Evolutionary conservation across 208 protist genomes (phyloP).

Genomic region (Trypanosoma melophagium): DNA sequence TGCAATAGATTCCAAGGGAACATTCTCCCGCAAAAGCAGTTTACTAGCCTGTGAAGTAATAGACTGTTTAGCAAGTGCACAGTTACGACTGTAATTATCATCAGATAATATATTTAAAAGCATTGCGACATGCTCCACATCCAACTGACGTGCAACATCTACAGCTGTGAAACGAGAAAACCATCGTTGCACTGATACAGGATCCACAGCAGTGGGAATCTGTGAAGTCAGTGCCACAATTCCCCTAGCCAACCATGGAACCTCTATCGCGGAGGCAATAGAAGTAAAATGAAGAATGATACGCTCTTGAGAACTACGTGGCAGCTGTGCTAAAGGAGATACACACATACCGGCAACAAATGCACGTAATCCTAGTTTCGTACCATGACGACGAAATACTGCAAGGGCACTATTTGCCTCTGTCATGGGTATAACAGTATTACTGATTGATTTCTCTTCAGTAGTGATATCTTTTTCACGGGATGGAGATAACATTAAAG

Average conservation of each 20-base stretch:
- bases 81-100: slow-evolving; percentile 31
- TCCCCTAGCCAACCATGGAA: slow-evolving; percentile 46
- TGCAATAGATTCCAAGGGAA: slow-evolving; percentile 35
- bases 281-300: slow-evolving; percentile 71
- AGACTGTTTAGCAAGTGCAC: slow-evolving; percentile 27
- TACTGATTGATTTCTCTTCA: not conserved
- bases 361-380: slow-evolving; percentile 40
- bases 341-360: slow-evolving; percentile 73
- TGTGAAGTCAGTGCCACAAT: slow-evolving; percentile 36
- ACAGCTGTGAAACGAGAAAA: slow-evolving; percentile 72
- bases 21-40: slow-evolving; percentile 25
- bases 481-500: slow-evolving; percentile 25
- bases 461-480: not conserved
- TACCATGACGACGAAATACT: slow-evolving; percentile 56
- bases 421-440: not conserved
- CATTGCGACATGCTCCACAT: slow-evolving; percentile 36
- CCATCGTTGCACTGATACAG: slow-evolving; percentile 66
- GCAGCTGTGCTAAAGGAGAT: slow-evolving; percentile 43
- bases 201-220: slow-evolving; percentile 40
- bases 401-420: slow-evolving; percentile 27
- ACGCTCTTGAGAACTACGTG: slow-evolving; percentile 39
- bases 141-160: slow-evolving; percentile 56
- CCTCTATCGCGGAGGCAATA: slow-evolving; percentile 47
- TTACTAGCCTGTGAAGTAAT: slow-evolving; percentile 22
- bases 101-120: slow-evolving; percentile 49